A percentile compares a stretch with the other conserved stretches of the same genome.
Evolutionary conservation across 139 green algal genomes (phyloP).

Genomic region (Tetradesmus obliquus): DNA sequence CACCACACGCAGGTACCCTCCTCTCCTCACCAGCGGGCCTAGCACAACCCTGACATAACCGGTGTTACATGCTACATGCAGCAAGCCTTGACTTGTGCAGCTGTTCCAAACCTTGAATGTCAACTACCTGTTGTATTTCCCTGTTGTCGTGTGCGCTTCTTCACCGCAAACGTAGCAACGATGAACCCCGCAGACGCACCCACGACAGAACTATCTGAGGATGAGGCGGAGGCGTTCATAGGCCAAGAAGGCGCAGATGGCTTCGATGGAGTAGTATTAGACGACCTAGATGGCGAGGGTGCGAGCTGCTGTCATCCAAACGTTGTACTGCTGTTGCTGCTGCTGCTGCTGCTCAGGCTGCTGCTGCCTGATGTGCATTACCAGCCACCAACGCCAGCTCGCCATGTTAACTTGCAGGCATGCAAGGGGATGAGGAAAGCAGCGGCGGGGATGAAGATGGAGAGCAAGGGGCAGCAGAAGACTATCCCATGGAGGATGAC

Average conservation of each 20-base stretch:
- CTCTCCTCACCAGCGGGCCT: too few relatives aligned
- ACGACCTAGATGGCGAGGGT: conserved; percentile 68
- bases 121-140: not conserved
- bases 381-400: not conserved
- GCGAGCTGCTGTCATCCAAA: not conserved
- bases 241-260: conserved; percentile 47
- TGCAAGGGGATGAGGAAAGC: conserved; percentile 54
- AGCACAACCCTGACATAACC: not conserved
- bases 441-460: conserved; percentile 56
- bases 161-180: not conserved
- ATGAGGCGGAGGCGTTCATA: conserved; percentile 60
- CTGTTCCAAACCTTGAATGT: not conserved
- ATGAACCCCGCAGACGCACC: not conserved
- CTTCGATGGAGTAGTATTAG: conserved; percentile 68
- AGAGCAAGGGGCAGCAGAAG: conserved; percentile 4
- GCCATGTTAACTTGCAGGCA: conserved; percentile 12
- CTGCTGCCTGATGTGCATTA: not conserved
- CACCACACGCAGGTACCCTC: too few relatives aligned
- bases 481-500: conserved; percentile 63
- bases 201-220: not conserved
- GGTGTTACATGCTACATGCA: not conserved
- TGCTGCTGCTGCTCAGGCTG: conserved; percentile 20
- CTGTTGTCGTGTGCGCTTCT: not conserved
- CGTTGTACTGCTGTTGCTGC: not conserved
- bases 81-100: not conserved